phyloP scores from a whole-genome alignment of 306 rosid species.

The Vicia sativa region DNA sequence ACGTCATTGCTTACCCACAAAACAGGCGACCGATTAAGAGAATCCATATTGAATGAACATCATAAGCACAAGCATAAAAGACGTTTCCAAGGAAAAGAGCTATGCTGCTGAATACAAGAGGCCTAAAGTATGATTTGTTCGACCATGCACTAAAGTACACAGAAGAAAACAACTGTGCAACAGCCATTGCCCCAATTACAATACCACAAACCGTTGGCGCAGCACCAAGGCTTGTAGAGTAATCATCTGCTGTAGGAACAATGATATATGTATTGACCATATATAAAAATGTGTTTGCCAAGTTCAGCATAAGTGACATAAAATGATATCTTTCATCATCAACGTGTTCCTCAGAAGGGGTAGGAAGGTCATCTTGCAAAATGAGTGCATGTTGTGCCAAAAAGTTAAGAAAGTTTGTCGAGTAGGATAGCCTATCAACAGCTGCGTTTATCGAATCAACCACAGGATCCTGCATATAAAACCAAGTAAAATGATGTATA shows the following conservation, averaged over 20 bases:
- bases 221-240: conserved; percentile 95
- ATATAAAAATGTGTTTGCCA: conserved; percentile 90
- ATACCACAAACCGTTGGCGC: conserved; percentile 98
- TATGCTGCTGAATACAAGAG: conserved; percentile 93
- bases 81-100: conserved; percentile 75
- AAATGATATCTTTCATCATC: conserved; percentile 77
- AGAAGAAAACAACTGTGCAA: conserved; percentile 95
- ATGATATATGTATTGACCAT: conserved; percentile 98
- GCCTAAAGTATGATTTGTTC: conserved; percentile 87
- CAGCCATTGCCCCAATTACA: conserved; percentile 98
- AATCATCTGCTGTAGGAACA: conserved; percentile 99
- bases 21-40: conserved; percentile 92
- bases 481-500: conserved; percentile 32
- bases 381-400: conserved; percentile 97
- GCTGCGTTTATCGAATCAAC: conserved; percentile 84
- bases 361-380: conserved; percentile 87
- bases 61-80: conserved; percentile 94
- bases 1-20: conserved; percentile 77
- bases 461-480: conserved; percentile 85
- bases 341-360: conserved; percentile 66
- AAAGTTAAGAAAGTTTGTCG: conserved; percentile 93
- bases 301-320: conserved; percentile 85
- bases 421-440: conserved; percentile 79
- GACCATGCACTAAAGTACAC: conserved; percentile 99
- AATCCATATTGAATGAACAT: conserved; percentile 78